Evolutionary conservation across 192 early-diverging fungal genomes (phyloP).

Genomic region (Allomyces macrogynus): DNA sequence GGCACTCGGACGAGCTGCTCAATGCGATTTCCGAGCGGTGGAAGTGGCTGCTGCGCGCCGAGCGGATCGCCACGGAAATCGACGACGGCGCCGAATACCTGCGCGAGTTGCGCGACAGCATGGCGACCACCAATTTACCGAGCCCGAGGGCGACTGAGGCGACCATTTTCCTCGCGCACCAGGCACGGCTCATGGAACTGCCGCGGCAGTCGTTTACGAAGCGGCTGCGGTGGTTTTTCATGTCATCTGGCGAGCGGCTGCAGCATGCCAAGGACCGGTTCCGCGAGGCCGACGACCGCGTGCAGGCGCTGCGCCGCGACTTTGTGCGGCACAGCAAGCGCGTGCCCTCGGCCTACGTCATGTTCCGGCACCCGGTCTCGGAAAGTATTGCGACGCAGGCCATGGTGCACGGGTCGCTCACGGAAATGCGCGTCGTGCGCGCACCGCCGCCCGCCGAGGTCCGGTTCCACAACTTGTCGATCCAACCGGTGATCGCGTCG

Average conservation of each 20-base stretch:
- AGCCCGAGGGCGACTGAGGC: too few species aligned
- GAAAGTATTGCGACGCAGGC: background rate
- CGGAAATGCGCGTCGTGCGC: background rate
- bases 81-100: too few species aligned
- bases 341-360: background rate
- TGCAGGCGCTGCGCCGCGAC: background rate
- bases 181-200: too few species aligned
- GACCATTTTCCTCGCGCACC: too few species aligned
- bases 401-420: background rate
- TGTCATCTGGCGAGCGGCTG: too few species aligned
- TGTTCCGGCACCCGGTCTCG: background rate
- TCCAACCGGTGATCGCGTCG: constrained; percentile 29
- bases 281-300: background rate
- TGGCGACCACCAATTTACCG: too few species aligned
- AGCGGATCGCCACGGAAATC: background rate
- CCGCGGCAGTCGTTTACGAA: too few species aligned
- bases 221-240: too few species aligned
- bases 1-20: background rate
- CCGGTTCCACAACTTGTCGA: constrained; percentile 50
- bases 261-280: background rate
- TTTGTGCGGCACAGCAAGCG: background rate
- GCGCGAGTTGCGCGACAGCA: too few species aligned
- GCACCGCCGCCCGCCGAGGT: constrained; percentile 62
- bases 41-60: background rate
- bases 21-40: background rate